A percentile compares a stretch with the other conserved stretches of the same genome.
Evolutionary conservation across 345 rosid genomes (phyloP).

Genomic region (Eucalyptus regnans): DNA sequence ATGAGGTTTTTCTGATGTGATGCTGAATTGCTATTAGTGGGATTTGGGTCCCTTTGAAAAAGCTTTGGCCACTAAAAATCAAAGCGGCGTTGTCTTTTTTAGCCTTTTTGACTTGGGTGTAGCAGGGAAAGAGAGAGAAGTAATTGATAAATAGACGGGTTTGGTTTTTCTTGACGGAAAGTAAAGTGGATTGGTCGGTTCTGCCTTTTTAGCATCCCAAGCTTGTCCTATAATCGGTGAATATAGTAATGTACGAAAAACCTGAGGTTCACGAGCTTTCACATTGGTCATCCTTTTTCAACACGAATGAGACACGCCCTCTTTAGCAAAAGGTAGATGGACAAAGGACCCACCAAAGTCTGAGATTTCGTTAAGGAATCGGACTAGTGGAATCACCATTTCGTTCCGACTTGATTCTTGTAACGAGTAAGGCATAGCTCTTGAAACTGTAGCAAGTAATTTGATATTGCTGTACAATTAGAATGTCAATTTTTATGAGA

Average conservation of each 20-base stretch:
- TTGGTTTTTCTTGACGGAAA: neutral
- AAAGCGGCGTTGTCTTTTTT: slow-evolving; percentile 4
- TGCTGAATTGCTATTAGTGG: neutral
- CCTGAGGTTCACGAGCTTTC: neutral
- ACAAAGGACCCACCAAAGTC: neutral
- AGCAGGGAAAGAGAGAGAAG: neutral
- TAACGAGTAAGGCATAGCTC: neutral
- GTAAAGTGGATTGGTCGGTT: neutral
- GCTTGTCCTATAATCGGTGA: neutral
- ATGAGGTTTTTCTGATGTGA: neutral
- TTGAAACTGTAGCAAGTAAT: neutral
- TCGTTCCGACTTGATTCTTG: neutral
- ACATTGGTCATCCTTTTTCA: neutral
- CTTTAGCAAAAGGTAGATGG: neutral
- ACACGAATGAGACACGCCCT: neutral
- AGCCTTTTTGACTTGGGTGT: neutral
- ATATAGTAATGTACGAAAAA: neutral
- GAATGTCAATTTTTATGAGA: neutral
- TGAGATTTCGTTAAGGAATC: neutral
- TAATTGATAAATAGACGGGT: neutral
- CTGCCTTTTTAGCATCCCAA: neutral
- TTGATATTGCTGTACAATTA: neutral
- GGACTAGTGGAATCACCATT: neutral
- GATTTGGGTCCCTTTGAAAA: neutral
- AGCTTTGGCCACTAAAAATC: slow-evolving; percentile 4